These are phyloP conservation scores for Aegilops speltoides DNA, from an alignment of 176 grass and related monocot species.

Conservation along the genomic window DNA sequence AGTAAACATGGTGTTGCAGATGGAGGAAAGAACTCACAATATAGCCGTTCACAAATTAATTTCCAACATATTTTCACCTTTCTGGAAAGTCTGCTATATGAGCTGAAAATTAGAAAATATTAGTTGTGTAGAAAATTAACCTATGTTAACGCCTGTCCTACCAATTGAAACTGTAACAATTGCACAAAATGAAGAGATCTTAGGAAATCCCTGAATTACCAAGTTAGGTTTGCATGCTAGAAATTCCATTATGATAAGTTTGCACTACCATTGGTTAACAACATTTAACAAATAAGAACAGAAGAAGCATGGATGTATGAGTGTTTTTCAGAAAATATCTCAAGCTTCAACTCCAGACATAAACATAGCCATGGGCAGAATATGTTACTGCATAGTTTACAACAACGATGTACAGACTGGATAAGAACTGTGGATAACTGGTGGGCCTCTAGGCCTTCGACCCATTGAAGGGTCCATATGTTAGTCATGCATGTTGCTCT, in stretches of 20 bases:
- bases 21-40: neutral
- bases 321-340: conserved; percentile 9
- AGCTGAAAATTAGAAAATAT: conserved; percentile 2
- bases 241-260: neutral
- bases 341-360: neutral
- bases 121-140: neutral
- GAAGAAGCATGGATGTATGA: neutral
- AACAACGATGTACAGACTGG: neutral
- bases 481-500: neutral
- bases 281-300: neutral
- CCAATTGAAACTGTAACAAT: neutral
- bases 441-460: neutral
- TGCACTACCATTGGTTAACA: neutral
- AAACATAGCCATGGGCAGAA: neutral
- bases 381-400: neutral
- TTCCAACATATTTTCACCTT: neutral
- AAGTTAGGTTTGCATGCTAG: neutral
- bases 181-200: neutral
- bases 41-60: neutral
- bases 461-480: neutral
- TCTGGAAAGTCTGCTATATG: conserved; percentile 8
- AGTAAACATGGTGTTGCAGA: neutral
- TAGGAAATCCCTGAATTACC: neutral
- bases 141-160: neutral
- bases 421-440: neutral